Evolutionary conservation across 2,329 filamentous ascomycete genomes (phyloP).

Genomic region (Trichoderma aggressivum): DNA sequence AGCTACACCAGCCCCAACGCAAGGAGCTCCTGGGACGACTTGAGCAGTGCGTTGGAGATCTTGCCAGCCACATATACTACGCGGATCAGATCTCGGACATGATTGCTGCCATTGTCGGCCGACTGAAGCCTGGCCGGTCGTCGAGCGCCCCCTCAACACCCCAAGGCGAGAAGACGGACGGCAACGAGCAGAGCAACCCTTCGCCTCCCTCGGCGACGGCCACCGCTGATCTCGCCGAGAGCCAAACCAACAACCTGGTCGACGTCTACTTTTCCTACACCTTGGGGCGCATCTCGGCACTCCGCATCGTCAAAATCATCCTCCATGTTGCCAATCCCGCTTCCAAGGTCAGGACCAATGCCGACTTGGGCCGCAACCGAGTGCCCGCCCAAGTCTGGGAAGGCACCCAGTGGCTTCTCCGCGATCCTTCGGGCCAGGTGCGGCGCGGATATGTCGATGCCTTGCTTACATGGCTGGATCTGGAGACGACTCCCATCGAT

Average conservation of each 20-base stretch:
- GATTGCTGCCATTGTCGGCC: constrained; percentile 74
- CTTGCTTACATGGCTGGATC: constrained; percentile 75
- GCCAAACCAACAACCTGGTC: constrained; percentile 39
- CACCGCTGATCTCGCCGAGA: constrained; percentile 40
- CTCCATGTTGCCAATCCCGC: constrained; percentile 74
- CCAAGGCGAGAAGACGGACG: constrained; percentile 45
- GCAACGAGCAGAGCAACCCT: constrained; percentile 31
- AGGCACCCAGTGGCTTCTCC: constrained; percentile 89
- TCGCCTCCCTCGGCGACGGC: constrained; percentile 34
- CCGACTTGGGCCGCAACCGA: constrained; percentile 65
- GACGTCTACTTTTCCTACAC: constrained; percentile 54
- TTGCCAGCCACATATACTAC: constrained; percentile 95
- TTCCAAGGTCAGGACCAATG: constrained; percentile 55
- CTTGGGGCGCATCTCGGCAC: constrained; percentile 59
- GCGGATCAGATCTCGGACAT: constrained; percentile 95
- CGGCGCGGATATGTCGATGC: constrained; percentile 83
- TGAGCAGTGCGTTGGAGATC: constrained; percentile 79
- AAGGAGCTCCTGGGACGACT: constrained; percentile 66
- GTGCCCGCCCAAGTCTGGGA: constrained; percentile 88
- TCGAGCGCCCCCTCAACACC: constrained; percentile 44
- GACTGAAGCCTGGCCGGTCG: constrained; percentile 64
- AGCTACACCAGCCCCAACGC: constrained; percentile 43
- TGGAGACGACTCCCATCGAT: constrained; percentile 70
- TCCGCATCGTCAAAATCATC: constrained; percentile 78
- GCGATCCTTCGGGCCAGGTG: constrained; percentile 73